phyloP scores from a whole-genome alignment of 2,329 filamentous ascomycete genomes.

The Juglanconis oblonga region DNA sequence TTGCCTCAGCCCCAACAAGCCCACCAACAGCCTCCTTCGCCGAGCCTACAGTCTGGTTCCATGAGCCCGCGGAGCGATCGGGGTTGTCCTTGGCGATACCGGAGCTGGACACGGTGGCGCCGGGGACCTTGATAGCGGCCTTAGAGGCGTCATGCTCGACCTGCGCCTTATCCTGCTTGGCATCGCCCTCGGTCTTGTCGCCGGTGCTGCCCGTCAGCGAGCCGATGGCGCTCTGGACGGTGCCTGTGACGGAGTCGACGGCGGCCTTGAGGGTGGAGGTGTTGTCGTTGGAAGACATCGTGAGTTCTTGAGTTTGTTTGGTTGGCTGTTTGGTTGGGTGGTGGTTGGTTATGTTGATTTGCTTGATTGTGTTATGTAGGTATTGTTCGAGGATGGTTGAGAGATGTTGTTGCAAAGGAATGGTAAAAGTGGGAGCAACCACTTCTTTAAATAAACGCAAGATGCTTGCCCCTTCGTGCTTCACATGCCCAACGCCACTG shows the following conservation, averaged over 20 bases:
- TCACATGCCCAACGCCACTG: background rate
- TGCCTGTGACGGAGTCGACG: conserved; percentile 69
- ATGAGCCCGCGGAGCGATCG: conserved; percentile 68
- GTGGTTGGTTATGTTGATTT: conserved; percentile 22
- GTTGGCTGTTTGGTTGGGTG: conserved; percentile 19
- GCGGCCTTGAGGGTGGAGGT: conserved; percentile 79
- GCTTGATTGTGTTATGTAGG: background rate
- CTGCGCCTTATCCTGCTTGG: conserved; percentile 62
- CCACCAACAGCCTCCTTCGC: conserved; percentile 80
- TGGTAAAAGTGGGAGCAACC: background rate
- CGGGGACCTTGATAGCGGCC: conserved; percentile 70
- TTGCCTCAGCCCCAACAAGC: conserved; percentile 68
- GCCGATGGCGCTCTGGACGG: conserved; percentile 70
- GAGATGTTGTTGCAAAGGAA: background rate
- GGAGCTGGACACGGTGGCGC: conserved; percentile 67
- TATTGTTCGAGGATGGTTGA: background rate
- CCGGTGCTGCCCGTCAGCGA: conserved; percentile 68
- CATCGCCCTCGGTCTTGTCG: conserved; percentile 64
- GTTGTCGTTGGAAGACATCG: conserved; percentile 40
- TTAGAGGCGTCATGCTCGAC: conserved; percentile 73
- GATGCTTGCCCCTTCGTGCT: background rate
- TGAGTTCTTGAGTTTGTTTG: conserved; percentile 23
- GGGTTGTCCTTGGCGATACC: conserved; percentile 69
- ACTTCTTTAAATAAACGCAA: background rate
- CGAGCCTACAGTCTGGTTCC: conserved; percentile 86